Evolutionary conservation across 2,329 filamentous ascomycete species (phyloP).

Genomic region (Akanthomyces uredinophilus): DNA sequence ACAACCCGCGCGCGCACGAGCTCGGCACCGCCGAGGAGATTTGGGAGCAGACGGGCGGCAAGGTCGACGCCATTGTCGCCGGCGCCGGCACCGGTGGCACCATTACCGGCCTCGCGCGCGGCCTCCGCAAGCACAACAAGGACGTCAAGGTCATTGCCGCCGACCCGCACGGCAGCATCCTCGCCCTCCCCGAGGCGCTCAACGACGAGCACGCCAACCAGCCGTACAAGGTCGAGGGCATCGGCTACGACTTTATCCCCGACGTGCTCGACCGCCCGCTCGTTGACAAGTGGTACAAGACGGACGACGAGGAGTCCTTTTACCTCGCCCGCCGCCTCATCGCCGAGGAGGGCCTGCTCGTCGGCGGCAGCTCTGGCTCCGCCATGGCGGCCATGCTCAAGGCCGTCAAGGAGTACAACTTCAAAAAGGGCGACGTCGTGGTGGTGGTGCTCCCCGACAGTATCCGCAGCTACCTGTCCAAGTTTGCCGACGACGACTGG

Average conservation of each 20-base stretch:
- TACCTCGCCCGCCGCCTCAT: constrained; percentile 85
- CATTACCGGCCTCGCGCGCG: constrained; percentile 81
- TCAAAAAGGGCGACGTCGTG: constrained; percentile 78
- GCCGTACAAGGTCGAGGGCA: constrained; percentile 95
- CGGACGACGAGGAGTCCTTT: constrained; percentile 87
- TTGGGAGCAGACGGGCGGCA: constrained; percentile 82
- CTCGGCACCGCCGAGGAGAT: constrained; percentile 93
- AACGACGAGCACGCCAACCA: constrained; percentile 79
- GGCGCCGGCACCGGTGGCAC: constrained; percentile 95
- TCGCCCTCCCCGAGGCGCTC: constrained; percentile 73
- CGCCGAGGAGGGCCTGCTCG: constrained; percentile 86
- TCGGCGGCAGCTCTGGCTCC: constrained; percentile 89
- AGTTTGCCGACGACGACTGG: constrained; percentile 99
- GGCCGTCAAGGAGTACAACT: constrained; percentile 69
- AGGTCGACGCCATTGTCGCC: constrained; percentile 77
- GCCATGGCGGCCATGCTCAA: constrained; percentile 78
- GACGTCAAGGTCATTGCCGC: constrained; percentile 86
- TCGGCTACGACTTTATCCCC: constrained; percentile 97
- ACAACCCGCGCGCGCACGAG: constrained; percentile 94
- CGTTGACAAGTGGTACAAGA: constrained; percentile 98
- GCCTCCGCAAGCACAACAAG: constrained; percentile 80
- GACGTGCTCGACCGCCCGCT: constrained; percentile 77
- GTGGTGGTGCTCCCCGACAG: constrained; percentile 93
- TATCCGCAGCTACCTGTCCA: constrained; percentile 94
- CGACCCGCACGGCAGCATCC: constrained; percentile 86